Evolutionary conservation across 2,329 filamentous ascomycete genomes (phyloP), one percentile per base, ranked within the genome.

Genomic region (Colletotrichum costaricense): DNA sequence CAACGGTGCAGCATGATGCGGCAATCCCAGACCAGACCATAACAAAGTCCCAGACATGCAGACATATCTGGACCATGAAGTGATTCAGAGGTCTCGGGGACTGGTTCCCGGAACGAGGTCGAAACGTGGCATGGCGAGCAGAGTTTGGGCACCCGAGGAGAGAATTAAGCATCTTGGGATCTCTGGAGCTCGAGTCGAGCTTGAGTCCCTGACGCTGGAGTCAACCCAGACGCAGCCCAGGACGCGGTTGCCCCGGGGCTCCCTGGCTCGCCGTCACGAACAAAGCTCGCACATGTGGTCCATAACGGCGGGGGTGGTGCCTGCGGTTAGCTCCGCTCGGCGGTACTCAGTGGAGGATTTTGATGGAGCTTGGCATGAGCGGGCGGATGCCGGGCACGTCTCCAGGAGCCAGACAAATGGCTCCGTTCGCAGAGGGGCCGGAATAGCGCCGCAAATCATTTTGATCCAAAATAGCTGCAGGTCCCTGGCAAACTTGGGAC

Each of bases 241-340:
- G 28, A 63, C 28, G 46, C 46, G 30, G 62, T 16, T 35, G 16
- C 62, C 62, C 49, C 35, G 56, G 42, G 49, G 35, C 55, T 46
- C 60, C 46, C 67, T 65, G 22, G 14, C 9, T 16, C 14, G 56
- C 59, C 8, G 49, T 24, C 59, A 49, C 28, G 67, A 57, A 59
- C 69, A 55, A 72, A 60, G 30, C 60, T 66, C 67, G 58, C 58
- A 63, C 28, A 55, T 68, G 46, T 58, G 35, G 54, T 68, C 33
- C 46, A 62, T 46, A 42, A 56, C 71, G 62, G 67, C 67, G 71
- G 67, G 67, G 70, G 57, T 72, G 28, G 35, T 63, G 69, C 67
- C 60, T 65, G 71, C 67, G 71, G 67, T 65, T 70, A 38, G 67
- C 35, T 70, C 71, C 71, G 67, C 62, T 73, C 60, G 59, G 49